Base-by-base conservation (phyloP, 495 filamentous ascomycete species). In the Umbilicaria muhlenbergii region DNA sequence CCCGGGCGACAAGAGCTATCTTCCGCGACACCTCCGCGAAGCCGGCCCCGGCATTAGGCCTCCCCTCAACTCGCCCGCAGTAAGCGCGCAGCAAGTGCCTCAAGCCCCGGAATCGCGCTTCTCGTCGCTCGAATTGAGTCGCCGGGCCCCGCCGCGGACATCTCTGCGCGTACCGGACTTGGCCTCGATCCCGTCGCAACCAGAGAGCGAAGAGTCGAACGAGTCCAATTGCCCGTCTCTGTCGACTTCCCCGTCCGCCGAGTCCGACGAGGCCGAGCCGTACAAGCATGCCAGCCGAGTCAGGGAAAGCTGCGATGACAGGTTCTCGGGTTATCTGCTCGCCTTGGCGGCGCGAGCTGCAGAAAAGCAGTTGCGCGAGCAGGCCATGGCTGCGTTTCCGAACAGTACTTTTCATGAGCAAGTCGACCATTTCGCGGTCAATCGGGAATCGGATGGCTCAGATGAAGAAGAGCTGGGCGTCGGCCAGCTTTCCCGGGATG, bases 321-420 rank as follows among this genome's bases (percentile, higher is more conserved):
- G 73, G 46, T 77, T 82, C 45, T 77, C 78, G 36, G 78, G 77
- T 11, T 87, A 86, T 50, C 59, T 93, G 34, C 70, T 89, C 14
- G 75, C 79, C 16, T 62, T 93, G 41, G 83, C 84, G 16, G 80
- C 81, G 34, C 73, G 71, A 41, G 79, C 83, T 45, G 83, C 83
- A 12, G 77, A 88, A 56, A 75, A 75, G 56, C 78, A 88, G 55
- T 51, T 83, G 34, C 66, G 69, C 36, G 80, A 84, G 14, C 78
- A 81, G 59, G 72, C 77, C 3, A 59, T 81, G 49, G 80, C 78
- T 17, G 81, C 78, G 7, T 84, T 79, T 47, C 77, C 78, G 3
- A 83, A 83, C 50, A 66, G 74, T 41, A 71, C 77, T 48, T 60
- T 65, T 18, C 71, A 81, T 49, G 73, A 81, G 46, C 67, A 65